Conservation (phyloP, 2,329 filamentous ascomycete species). For the Botrytis galanthina region DNA sequence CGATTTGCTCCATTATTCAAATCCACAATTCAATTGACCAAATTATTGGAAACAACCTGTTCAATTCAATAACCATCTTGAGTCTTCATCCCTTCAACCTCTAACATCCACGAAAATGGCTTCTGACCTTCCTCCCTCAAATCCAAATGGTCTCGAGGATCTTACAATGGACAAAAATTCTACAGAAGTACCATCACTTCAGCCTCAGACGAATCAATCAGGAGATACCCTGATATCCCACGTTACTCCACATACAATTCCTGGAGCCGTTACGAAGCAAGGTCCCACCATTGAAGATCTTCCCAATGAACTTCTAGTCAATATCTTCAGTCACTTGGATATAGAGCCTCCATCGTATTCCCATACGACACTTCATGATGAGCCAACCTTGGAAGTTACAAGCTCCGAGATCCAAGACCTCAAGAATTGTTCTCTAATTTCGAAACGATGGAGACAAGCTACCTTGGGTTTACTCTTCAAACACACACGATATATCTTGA, state of each 20-base stretch:
- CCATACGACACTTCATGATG: slow-evolving; percentile 46
- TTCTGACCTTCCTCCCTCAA: not conserved
- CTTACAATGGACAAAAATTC: not conserved
- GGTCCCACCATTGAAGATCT: slow-evolving; percentile 39
- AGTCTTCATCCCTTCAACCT: not conserved
- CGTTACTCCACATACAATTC: not conserved
- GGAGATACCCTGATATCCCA: not conserved
- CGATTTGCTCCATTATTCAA: not conserved
- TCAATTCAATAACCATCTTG: not conserved
- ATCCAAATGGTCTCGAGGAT: not conserved
- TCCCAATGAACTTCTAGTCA: slow-evolving; percentile 59
- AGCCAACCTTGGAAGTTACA: slow-evolving; percentile 47
- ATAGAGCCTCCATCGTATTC: slow-evolving; percentile 48
- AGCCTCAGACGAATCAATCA: not conserved
- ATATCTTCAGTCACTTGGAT: slow-evolving; percentile 57
- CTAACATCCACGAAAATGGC: not conserved
- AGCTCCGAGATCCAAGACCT: slow-evolving; percentile 43
- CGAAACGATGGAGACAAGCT: slow-evolving; percentile 51
- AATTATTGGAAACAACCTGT: not conserved
- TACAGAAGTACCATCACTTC: not conserved
- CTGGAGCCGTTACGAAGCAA: not conserved
- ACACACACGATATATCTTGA: slow-evolving; percentile 45
- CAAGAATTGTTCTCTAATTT: slow-evolving; percentile 56
- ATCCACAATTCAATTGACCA: not conserved
- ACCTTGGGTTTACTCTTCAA: slow-evolving; percentile 57